These are phyloP conservation scores for Lavandula angustifolia DNA, from an alignment of 257 asterid genomes.

Conservation along the genomic window DNA sequence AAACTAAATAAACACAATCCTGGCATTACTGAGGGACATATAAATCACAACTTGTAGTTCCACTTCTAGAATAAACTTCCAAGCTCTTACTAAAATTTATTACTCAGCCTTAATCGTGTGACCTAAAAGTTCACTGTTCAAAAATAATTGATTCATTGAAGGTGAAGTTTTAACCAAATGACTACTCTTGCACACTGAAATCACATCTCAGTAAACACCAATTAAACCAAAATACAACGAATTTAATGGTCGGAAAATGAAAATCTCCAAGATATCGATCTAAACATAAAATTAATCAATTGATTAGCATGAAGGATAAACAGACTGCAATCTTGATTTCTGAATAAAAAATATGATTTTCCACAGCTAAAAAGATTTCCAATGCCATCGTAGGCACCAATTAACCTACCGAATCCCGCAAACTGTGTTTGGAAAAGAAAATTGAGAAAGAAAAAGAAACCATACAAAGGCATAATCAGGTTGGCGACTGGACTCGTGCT, in stretches of 20 bases:
- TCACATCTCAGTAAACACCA: neutral
- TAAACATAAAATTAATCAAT: neutral
- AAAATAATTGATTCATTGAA: neutral
- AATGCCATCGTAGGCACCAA: constrained; percentile 20
- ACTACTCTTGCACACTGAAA: neutral
- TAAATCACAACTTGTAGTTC: neutral
- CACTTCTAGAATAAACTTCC: neutral
- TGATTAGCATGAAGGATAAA: neutral
- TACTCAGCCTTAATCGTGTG: too few relatives aligned
- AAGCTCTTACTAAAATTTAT: too few relatives aligned
- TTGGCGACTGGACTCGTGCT: constrained; percentile 92
- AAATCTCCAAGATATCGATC: neutral
- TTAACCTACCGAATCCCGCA: neutral
- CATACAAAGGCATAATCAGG: constrained; percentile 80
- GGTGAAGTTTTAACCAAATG: neutral
- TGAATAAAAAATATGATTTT: neutral
- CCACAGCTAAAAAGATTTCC: neutral
- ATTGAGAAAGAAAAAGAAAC: neutral
- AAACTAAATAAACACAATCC: neutral
- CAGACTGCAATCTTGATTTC: neutral
- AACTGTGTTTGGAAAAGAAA: neutral
- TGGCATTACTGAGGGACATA: neutral
- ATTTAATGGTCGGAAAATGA: neutral
- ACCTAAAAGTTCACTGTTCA: too few relatives aligned
- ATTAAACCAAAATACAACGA: neutral